phyloP scores from a whole-genome alignment of 2,329 filamentous ascomycete species.

The Talaromyces sp. region DNA sequence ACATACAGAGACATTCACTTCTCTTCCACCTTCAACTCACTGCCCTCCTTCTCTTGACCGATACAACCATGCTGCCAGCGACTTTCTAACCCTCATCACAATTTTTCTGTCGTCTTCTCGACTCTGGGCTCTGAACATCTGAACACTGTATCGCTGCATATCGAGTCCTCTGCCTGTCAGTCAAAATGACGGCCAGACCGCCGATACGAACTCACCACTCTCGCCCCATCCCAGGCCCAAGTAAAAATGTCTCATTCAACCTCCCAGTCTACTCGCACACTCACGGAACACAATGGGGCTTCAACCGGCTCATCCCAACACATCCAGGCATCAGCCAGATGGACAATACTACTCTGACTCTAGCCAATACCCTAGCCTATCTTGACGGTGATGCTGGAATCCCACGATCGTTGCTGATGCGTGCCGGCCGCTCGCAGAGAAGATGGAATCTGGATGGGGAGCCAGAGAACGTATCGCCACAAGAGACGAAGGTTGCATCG shows the following conservation, averaged over 20 bases:
- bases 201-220: neutral
- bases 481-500: conserved; percentile 2
- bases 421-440: conserved; percentile 6
- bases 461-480: neutral
- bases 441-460: conserved; percentile 10
- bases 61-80: neutral
- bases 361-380: conserved; percentile 4
- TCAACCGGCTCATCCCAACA: neutral
- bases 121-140: neutral
- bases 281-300: neutral
- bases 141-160: neutral
- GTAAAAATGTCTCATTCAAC: conserved; percentile 4
- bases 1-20: neutral
- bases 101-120: neutral
- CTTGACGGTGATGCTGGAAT: conserved; percentile 13
- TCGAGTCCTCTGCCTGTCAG: neutral
- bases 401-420: conserved; percentile 7
- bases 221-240: neutral
- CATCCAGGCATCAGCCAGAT: conserved; percentile 3
- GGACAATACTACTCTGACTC: neutral
- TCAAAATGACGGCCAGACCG: neutral
- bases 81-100: no score
- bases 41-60: neutral
- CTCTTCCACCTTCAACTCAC: neutral
- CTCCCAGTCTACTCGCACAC: neutral